Conservation (phyloP, 495 filamentous ascomycete species). For the Darksidea phi region DNA sequence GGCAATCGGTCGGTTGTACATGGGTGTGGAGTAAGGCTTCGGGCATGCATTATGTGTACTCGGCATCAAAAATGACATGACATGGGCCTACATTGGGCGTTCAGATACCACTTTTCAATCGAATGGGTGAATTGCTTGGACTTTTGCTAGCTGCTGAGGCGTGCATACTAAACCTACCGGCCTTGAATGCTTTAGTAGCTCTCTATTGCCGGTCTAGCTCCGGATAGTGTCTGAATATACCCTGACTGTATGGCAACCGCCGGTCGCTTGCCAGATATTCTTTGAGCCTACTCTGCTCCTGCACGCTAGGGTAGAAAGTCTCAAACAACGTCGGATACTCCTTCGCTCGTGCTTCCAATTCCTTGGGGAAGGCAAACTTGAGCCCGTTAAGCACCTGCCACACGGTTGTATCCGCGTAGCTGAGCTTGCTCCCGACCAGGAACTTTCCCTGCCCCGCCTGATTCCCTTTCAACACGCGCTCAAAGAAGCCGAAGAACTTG, state of each 20-base stretch:
- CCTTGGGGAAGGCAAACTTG: conserved; percentile 64
- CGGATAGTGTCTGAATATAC: conserved; percentile 62
- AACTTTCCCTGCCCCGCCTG: conserved; percentile 54
- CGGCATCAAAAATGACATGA: conserved; percentile 30
- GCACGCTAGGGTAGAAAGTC: conserved; percentile 55
- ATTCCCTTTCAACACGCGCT: conserved; percentile 58
- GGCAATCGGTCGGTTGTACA: conserved; percentile 35
- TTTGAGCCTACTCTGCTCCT: conserved; percentile 54
- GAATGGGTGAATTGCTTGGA: background rate
- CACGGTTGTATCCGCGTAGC: conserved; percentile 67
- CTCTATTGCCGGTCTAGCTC: conserved; percentile 54
- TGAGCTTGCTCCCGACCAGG: conserved; percentile 58
- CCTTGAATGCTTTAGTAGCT: background rate
- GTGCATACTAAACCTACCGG: background rate
- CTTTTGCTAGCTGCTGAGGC: background rate
- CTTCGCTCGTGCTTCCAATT: conserved; percentile 51
- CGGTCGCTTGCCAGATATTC: conserved; percentile 60
- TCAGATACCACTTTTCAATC: conserved; percentile 24
- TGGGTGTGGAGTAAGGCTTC: conserved; percentile 27
- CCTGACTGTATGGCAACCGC: conserved; percentile 53
- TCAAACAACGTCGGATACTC: conserved; percentile 52
- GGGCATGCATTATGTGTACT: conserved; percentile 29
- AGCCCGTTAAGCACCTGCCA: conserved; percentile 59
- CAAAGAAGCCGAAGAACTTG: conserved; percentile 65
- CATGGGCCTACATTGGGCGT: conserved; percentile 9